Evolutionary conservation across 1,284 basidiomycete genomes (phyloP).

Genomic region (Puccinia hordei): DNA sequence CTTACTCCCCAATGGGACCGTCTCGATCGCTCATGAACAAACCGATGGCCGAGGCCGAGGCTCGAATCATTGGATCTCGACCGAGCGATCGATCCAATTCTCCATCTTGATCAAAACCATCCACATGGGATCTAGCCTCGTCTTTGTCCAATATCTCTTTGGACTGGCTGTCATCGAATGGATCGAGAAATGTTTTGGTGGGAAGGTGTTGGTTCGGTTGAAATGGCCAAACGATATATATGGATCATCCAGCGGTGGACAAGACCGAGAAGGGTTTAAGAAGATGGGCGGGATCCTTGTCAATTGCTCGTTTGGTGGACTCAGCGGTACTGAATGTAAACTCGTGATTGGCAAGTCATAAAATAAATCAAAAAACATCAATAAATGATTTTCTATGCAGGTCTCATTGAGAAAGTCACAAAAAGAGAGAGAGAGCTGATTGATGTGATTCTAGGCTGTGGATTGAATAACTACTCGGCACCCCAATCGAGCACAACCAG

Average conservation of each 20-base stretch:
- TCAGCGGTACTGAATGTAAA: conserved; percentile 62
- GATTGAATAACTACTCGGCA: conserved; percentile 81
- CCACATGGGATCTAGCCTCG: conserved; percentile 69
- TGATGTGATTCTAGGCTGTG: conserved; percentile 69
- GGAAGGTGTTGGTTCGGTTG: conserved; percentile 69
- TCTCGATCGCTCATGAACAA: conserved; percentile 84
- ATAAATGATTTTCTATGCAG: background rate
- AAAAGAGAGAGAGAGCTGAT: conserved; percentile 65
- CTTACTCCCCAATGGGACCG: conserved; percentile 71
- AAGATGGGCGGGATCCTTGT: conserved; percentile 91
- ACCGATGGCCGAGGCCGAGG: conserved; percentile 85
- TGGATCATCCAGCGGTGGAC: conserved; percentile 62
- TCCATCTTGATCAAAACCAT: conserved; percentile 72
- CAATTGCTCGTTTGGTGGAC: conserved; percentile 77
- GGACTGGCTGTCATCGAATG: conserved; percentile 87
- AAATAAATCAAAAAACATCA: background rate
- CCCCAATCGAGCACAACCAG: conserved; percentile 78
- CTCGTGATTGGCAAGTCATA: conserved; percentile 41
- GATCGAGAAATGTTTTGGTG: conserved; percentile 62
- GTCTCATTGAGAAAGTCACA: background rate
- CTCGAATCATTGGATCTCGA: conserved; percentile 88
- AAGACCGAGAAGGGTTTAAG: conserved; percentile 60
- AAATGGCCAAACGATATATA: conserved; percentile 99
- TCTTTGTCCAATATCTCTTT: conserved; percentile 94
- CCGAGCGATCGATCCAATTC: conserved; percentile 76